Percentiles rank a stretch among this genome's conserved stretches.
Conservation (phyloP, 192 early-diverging fungal species). For the Backusella sp. region DNA sequence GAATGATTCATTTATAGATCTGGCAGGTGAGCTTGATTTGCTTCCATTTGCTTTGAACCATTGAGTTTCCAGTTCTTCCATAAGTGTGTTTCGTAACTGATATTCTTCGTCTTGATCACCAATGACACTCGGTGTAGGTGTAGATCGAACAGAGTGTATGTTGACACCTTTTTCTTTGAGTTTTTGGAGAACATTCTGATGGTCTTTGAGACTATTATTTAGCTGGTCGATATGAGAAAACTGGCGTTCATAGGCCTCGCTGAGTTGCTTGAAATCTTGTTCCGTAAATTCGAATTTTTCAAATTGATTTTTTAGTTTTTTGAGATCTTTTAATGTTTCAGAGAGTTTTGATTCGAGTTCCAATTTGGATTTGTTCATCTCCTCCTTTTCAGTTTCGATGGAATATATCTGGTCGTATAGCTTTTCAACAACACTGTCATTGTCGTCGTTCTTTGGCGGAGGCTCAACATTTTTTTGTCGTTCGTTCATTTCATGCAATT, state of each 20-base stretch:
- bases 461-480: neutral
- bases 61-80: constrained; percentile 52
- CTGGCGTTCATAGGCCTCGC: constrained; percentile 35
- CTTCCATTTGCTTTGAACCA: constrained; percentile 37
- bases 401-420: constrained; percentile 30
- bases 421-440: constrained; percentile 22
- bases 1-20: neutral
- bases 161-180: constrained; percentile 20
- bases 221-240: constrained; percentile 34
- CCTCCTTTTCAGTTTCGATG: constrained; percentile 30
- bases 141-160: constrained; percentile 13
- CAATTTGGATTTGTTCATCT: constrained; percentile 29
- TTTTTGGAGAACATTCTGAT: constrained; percentile 33
- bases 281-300: constrained; percentile 29
- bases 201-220: constrained; percentile 37
- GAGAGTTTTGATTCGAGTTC: constrained; percentile 35
- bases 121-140: constrained; percentile 24
- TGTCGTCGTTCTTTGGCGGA: neutral
- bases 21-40: neutral
- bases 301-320: constrained; percentile 34
- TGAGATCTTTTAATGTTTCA: constrained; percentile 28
- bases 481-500: constrained; percentile 32
- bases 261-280: constrained; percentile 30
- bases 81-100: constrained; percentile 26
- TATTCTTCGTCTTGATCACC: neutral